phyloP scores from a whole-genome alignment of 1,139 yeast species.

The Meyerozyma elateridarum region DNA sequence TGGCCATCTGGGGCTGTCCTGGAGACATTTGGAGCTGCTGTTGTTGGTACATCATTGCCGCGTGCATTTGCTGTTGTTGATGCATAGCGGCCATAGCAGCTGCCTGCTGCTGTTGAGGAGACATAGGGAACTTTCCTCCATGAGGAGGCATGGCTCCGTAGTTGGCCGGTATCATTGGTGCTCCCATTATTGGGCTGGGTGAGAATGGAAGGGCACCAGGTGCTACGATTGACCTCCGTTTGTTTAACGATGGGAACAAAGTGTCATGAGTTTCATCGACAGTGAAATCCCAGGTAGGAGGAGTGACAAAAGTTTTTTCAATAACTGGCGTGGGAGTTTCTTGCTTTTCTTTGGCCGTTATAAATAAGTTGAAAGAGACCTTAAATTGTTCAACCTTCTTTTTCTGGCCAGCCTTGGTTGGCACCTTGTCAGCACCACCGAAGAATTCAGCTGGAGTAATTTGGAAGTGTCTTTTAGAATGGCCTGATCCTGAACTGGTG shows the following conservation, averaged over 20 bases:
- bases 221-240: conserved; percentile 12
- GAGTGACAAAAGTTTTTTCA: conserved; percentile 67
- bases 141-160: conserved; percentile 13
- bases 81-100: conserved; percentile 33
- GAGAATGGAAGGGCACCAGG: conserved; percentile 25
- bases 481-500: conserved; percentile 12
- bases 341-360: conserved; percentile 33
- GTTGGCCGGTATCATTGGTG: conserved; percentile 17
- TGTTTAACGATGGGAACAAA: conserved; percentile 32
- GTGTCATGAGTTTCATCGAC: conserved; percentile 49
- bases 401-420: conserved; percentile 39
- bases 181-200: conserved; percentile 31
- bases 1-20: conserved; percentile 32
- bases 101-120: conserved; percentile 18
- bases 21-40: conserved; percentile 27
- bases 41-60: conserved; percentile 37
- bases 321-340: conserved; percentile 20
- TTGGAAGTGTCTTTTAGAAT: conserved; percentile 35
- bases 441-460: conserved; percentile 44
- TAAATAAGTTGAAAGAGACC: conserved; percentile 55
- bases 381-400: conserved; percentile 35
- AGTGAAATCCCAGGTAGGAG: conserved; percentile 76
- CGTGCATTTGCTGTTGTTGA: conserved; percentile 37
- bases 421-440: conserved; percentile 44
- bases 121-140: conserved; percentile 16